Conservation (phyloP, 2,329 filamentous ascomycete species). For the Davidsoniella neocaledoniae region DNA sequence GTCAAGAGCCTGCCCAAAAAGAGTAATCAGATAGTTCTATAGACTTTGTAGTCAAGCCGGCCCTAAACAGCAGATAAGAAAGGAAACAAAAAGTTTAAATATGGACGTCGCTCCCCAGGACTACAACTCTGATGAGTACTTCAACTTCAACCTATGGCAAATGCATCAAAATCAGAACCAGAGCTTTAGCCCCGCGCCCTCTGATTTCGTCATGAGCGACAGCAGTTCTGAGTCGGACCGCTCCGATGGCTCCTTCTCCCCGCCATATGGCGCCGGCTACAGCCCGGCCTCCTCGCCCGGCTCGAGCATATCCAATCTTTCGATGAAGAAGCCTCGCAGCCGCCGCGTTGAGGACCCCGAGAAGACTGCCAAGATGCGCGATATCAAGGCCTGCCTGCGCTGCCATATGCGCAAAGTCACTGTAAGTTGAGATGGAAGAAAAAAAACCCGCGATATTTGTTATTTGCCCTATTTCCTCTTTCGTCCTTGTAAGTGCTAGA, state of each 20-base stretch:
- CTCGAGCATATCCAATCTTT: not conserved
- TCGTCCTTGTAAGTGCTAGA: not conserved
- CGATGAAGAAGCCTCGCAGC: slow-evolving; percentile 1
- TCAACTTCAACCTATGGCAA: no score
- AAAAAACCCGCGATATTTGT: not conserved
- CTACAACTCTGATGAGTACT: no score
- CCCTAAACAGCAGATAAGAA: no score
- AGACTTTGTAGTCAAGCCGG: no score
- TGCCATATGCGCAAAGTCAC: slow-evolving; percentile 31
- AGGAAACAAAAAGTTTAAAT: no score
- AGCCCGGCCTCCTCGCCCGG: not conserved
- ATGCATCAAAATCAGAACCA: no score
- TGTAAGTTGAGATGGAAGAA: slow-evolving; percentile 20
- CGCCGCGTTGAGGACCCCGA: slow-evolving; percentile 21
- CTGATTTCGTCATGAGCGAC: not conserved
- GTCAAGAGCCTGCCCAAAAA: no score
- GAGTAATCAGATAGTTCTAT: no score
- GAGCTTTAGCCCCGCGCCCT: no score
- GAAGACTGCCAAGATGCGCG: slow-evolving; percentile 32
- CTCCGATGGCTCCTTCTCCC: not conserved
- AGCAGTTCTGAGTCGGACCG: not conserved
- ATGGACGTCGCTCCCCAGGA: no score
- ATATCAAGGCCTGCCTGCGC: slow-evolving; percentile 30
- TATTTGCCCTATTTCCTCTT: not conserved
- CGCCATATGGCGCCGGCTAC: not conserved